Base-by-base conservation (phyloP, 2,329 filamentous ascomycete species). In the Xylariales sp. region DNA sequence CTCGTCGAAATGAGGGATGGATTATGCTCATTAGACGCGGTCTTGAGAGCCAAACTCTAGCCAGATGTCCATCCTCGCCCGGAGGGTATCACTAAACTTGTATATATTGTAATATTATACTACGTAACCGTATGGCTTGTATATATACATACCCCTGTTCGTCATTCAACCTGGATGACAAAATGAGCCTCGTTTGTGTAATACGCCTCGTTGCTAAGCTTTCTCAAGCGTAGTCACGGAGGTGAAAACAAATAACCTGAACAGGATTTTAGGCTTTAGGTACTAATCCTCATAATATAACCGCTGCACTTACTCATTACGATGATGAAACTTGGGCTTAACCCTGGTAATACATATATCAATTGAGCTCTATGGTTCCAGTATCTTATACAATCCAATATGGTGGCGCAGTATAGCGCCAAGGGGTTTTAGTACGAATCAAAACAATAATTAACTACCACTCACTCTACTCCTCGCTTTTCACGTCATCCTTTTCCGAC, bases 1-100 rank as follows among this genome's bases (percentile, higher is more conserved):
- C 72, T 80, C 70, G 72, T 69, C 1, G 63, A 70, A 30, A 78
- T 78, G 76, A 78, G 72, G 32, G 65, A 74, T 14, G 77, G 78
- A 0, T 18, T 77, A 3, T 79, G 75, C 61, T 80, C 78, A 0
- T 55, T 78, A 43, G 74, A 75, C 10, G 41, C 5, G 0, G 10
- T 18, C 1, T 30, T 36, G 1, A 69, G 45, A 46, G 66, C 68
- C n/a, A 73, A 71, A 23, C 52, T 72, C 48, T 72, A 66, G 30
- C 23, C 3, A 36, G 18, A 53, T 16, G 8, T 14, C 5, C 9
- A 30, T 8, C 8, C n/a, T 55, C 5, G 16, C 30, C 32, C 8
- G 12, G 5, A 34, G 14, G 16, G 23, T 41, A 43, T 43, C n/a
- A 18, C 4, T 54, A 12, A 7, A 45, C 14, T 39, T 59, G 55